Conservation (phyloP, 768 basidiomycete species). For the Rhizopogon vesiculosus region DNA sequence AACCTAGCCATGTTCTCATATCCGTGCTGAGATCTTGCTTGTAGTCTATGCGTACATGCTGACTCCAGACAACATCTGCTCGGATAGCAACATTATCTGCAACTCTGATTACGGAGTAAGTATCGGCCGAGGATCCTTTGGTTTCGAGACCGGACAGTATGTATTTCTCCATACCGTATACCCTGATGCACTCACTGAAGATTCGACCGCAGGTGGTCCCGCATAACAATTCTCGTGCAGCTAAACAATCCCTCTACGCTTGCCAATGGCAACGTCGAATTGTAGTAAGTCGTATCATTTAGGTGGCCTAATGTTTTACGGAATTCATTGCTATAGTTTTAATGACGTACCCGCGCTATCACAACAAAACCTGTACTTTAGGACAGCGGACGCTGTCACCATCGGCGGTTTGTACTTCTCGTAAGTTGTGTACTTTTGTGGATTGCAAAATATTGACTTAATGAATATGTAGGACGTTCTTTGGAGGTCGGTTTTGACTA, state of each 20-base stretch:
- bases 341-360: conserved; percentile 62
- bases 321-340: conserved; percentile 37
- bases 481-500: conserved; percentile 49
- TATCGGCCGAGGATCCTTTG: conserved; percentile 61
- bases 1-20: neutral
- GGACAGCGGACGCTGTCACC: conserved; percentile 44
- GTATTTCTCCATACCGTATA: conserved; percentile 22
- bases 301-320: neutral
- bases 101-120: conserved; percentile 78
- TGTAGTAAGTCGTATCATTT: conserved; percentile 49
- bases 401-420: conserved; percentile 79
- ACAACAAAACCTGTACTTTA: conserved; percentile 60
- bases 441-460: neutral
- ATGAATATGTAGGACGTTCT: conserved; percentile 57
- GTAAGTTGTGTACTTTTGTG: conserved; percentile 32
- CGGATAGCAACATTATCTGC: conserved; percentile 51
- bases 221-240: conserved; percentile 70
- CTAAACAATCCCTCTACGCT: conserved; percentile 62
- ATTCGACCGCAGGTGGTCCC: conserved; percentile 50
- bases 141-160: conserved; percentile 58
- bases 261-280: conserved; percentile 66
- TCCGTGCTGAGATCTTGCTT: conserved; percentile 2
- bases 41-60: conserved; percentile 82
- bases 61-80: conserved; percentile 55
- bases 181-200: neutral